These are phyloP conservation scores for Mycena rebaudengoi DNA, from an alignment of 768 basidiomycete genomes.

Conservation along the genomic window DNA sequence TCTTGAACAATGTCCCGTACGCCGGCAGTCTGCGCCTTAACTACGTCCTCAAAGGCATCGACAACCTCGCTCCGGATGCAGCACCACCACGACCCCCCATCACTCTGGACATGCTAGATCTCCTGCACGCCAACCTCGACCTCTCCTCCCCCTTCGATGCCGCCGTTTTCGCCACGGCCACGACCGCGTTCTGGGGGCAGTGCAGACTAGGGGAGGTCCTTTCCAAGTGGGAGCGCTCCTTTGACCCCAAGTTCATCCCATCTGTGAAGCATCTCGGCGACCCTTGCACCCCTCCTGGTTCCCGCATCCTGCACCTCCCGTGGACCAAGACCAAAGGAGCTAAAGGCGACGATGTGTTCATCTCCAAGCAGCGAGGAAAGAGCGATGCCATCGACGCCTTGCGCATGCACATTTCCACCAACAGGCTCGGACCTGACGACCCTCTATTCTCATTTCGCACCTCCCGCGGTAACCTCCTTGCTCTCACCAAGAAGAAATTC, in stretches of 20 bases:
- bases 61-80: constrained; percentile 32
- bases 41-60: constrained; percentile 33
- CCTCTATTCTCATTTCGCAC: neutral
- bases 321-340: neutral
- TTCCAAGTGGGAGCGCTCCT: constrained; percentile 5
- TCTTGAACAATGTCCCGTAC: constrained; percentile 35
- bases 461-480: neutral
- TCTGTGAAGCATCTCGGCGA: neutral
- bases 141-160: constrained; percentile 29
- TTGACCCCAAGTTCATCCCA: constrained; percentile 8
- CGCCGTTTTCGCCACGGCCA: constrained; percentile 31
- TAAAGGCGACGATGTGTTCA: neutral
- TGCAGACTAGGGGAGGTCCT: constrained; percentile 42
- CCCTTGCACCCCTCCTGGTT: neutral
- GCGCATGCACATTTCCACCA: neutral
- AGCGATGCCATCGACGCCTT: neutral
- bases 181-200: constrained; percentile 42
- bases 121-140: constrained; percentile 27
- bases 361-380: neutral
- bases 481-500: neutral
- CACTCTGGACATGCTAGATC: constrained; percentile 24
- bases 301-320: constrained; percentile 28
- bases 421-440: neutral
- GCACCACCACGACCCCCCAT: constrained; percentile 32
- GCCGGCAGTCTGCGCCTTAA: constrained; percentile 22